A percentile compares a stretch with the other conserved stretches of the same genome.
These are phyloP conservation scores for Citrus inodora DNA, from an alignment of 345 rosid genomes.

Conservation along the genomic window DNA sequence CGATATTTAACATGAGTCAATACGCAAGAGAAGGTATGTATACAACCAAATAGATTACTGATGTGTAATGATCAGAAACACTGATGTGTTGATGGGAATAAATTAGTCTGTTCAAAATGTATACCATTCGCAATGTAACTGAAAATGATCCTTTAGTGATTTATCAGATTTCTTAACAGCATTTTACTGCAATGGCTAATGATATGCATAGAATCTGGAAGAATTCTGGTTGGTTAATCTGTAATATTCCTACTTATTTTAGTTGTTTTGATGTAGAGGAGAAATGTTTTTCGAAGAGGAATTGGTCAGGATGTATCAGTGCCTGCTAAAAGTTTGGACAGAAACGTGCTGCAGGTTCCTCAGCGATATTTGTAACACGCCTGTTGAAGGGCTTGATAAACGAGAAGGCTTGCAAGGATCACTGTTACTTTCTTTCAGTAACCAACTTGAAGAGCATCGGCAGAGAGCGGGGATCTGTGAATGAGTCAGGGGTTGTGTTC, in stretches of 20 bases:
- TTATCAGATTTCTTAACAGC: neutral
- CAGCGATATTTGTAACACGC: conserved; percentile 9
- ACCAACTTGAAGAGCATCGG: conserved; percentile 27
- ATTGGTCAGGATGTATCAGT: conserved; percentile 18
- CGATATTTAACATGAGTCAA: no score
- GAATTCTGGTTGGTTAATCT: neutral
- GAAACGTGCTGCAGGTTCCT: neutral
- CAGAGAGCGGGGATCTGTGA: neutral
- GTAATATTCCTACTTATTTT: neutral
- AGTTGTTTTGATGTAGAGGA: neutral
- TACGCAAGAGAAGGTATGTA: neutral
- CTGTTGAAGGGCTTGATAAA: conserved; percentile 17
- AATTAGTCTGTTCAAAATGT: neutral
- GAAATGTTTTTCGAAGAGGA: conserved; percentile 31
- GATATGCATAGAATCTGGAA: neutral
- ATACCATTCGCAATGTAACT: neutral
- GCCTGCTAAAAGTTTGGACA: conserved; percentile 9
- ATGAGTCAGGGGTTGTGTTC: conserved; percentile 4
- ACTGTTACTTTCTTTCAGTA: conserved; percentile 33
- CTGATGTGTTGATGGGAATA: neutral
- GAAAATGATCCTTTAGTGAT: neutral
- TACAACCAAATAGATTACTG: neutral
- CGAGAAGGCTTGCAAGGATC: conserved; percentile 26
- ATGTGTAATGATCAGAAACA: neutral
- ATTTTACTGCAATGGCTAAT: no score